Base-by-base conservation (phyloP, 176 grass and related monocot species). In the Calamus simplicifolius region DNA sequence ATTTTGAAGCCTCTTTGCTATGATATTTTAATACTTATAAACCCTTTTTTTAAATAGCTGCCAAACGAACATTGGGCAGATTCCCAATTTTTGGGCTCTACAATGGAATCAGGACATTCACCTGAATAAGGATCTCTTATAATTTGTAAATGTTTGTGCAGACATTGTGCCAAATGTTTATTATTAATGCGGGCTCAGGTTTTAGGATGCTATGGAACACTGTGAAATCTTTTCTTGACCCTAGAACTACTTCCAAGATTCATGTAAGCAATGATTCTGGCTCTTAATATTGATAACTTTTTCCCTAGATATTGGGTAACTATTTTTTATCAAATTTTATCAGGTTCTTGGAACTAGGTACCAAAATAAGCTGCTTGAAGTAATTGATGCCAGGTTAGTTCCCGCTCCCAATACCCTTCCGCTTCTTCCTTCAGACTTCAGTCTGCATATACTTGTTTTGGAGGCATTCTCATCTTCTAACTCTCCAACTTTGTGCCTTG, bases 141-240 rank as follows among this genome's bases (percentile, higher is more conserved):
- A 52, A 52, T 49, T 29, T 66, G 4, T 43, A 43, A 43, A 53
- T 18, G 5, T 52, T 53, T 29, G 57, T 87, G 56, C 81, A 97
- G 87, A 97, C 87, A 52, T 70, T 91, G 27, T 59, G 68, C 54
- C 73, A 61, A 61, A 80, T 88, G 76, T 92, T 82, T 69, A 89
- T 98, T 48, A 73, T 98, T 77, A 98, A 98, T 78, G 87, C 93
- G 52, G 93, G 93, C 48, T 66, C 85, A 77, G 93, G 87, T 74
- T 98, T 98, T 70, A 89, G 82, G 81, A 77, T 98, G 61, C 51
- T 98, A 73, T 98, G 93, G 93, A 25, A 57, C 70, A 85, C 93
- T 38, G 83, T 98, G 57, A 98, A 85, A 79, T 85, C 93, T 48
- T 92, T 98, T 77, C 93, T 98, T 80, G 93, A 97, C 80, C 81